A percentile compares a stretch with the other conserved stretches of the same genome.
Conservation (phyloP, 2,329 filamentous ascomycete species). For the Zymoseptoria tritici region DNA sequence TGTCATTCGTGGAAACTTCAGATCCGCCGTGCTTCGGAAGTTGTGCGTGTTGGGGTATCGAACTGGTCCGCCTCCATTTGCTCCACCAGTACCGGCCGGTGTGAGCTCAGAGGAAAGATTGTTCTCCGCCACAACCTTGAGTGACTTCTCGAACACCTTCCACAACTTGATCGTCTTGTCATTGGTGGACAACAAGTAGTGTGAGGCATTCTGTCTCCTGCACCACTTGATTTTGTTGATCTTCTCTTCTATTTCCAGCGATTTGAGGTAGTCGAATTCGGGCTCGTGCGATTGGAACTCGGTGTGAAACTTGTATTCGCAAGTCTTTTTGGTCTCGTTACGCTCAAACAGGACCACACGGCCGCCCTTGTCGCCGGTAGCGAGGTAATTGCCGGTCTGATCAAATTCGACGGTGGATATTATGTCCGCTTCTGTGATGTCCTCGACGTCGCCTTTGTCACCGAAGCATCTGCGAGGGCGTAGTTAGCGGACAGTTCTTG, state of each 20-base stretch:
- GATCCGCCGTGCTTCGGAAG: conserved; percentile 72
- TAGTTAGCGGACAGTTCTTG: conserved; percentile 17
- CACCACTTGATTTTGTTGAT: conserved; percentile 99
- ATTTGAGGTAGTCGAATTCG: conserved; percentile 99
- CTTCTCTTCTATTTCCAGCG: conserved; percentile 98
- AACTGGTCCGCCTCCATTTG: conserved; percentile 70
- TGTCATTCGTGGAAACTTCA: conserved; percentile 92
- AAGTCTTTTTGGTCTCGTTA: conserved; percentile 99
- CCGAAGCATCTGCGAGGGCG: conserved; percentile 74
- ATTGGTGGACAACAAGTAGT: conserved; percentile 96
- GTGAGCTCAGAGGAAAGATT: conserved; percentile 94
- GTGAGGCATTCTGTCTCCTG: conserved; percentile 92
- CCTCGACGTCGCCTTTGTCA: conserved; percentile 98
- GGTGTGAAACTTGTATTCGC: conserved; percentile 99
- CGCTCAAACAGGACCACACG: conserved; percentile 81
- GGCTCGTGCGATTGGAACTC: conserved; percentile 99
- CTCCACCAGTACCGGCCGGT: conserved; percentile 53
- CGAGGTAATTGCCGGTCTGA: conserved; percentile 81
- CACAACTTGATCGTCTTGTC: conserved; percentile 99
- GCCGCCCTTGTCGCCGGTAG: conserved; percentile 83
- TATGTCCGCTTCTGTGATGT: conserved; percentile 95
- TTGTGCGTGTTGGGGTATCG: conserved; percentile 59
- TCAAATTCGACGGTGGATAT: conserved; percentile 89
- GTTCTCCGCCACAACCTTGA: conserved; percentile 98
- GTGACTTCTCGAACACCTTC: conserved; percentile 99